Base-by-base conservation (phyloP, 2,329 filamentous ascomycete species). In the Penicillium griseofulvum region DNA sequence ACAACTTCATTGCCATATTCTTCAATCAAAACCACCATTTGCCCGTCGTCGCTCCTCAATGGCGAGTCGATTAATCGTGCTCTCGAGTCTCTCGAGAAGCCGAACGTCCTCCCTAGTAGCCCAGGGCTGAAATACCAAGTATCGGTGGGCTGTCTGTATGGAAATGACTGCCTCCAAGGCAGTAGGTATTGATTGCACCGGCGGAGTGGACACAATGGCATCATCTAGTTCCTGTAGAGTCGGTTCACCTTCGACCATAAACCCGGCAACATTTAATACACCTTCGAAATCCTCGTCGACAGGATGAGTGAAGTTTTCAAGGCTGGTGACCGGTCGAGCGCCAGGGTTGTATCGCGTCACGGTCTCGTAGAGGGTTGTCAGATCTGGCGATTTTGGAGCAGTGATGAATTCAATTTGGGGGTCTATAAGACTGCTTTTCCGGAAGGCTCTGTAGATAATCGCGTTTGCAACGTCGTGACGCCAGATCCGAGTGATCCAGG, bases 361-460 rank as follows among this genome's bases (percentile, higher is more conserved):
- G 1, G 42, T 50, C 5, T 58, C 24, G 22, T 55, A 55, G 9
- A 58, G 48, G n/a, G 22, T 22, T 2, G 37, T 49, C 16, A 58
- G 41, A 5, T 55, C 52, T 1, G 43, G 52, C 22, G 36, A 19
- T 36, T 45, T 52, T 16, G 52, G 47, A 3, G 52, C 42, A 9
- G 37, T 28, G 16, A 55, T 29, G 8, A 48, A 52, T 5, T 55
- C 31, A 12, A 50, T 38, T 33, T 41, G 52, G 1, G 47, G 42
- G 14, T 58, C 43, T 12, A 58, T 24, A 7, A 58, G 36, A 8
- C 39, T 46, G 36, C 44, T 56, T 34, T 46, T 52, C 38, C 54
- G 43, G 28, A 58, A 58, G 0, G 49, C 48, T 39, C 49, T 58
- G 42, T 56, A 58, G 2, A 58, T 47, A n/a, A 37, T 49, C 2